phyloP scores from a whole-genome alignment of 768 basidiomycete species.

The Scleroderma bovista region DNA sequence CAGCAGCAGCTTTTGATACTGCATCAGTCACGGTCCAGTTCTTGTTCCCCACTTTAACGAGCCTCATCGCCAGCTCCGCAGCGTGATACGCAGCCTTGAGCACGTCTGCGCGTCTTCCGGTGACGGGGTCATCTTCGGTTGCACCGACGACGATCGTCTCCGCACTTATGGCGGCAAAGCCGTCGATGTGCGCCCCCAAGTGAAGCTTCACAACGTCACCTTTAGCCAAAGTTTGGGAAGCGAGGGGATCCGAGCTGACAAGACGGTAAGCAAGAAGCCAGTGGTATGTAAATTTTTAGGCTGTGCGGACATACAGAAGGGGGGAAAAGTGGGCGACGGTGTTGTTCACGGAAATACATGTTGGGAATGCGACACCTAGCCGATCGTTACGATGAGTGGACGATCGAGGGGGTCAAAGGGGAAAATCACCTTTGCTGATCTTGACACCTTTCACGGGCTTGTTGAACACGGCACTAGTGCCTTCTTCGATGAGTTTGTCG shows the following conservation, averaged over 20 bases:
- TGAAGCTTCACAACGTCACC: constrained; percentile 95
- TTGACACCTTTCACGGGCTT: constrained; percentile 86
- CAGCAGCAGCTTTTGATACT: constrained; percentile 63
- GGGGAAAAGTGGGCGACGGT: constrained; percentile 95
- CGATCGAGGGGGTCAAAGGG: neutral
- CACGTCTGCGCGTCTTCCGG: constrained; percentile 84
- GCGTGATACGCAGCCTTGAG: constrained; percentile 92
- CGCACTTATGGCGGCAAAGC: constrained; percentile 88
- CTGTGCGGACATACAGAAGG: constrained; percentile 60
- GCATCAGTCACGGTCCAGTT: constrained; percentile 94
- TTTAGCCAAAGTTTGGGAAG: constrained; percentile 64
- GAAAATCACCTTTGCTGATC: constrained; percentile 70
- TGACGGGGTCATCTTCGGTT: constrained; percentile 64
- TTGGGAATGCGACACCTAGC: constrained; percentile 90
- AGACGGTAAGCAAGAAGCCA: constrained; percentile 21
- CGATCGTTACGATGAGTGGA: constrained; percentile 5
- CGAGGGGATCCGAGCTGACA: constrained; percentile 68
- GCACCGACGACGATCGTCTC: constrained; percentile 92
- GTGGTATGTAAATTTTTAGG: constrained; percentile 3
- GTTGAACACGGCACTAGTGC: constrained; percentile 82
- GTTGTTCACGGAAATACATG: constrained; percentile 91
- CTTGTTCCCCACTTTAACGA: constrained; percentile 87
- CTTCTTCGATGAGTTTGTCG: constrained; percentile 88
- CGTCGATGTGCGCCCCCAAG: constrained; percentile 96
- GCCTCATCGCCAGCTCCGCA: constrained; percentile 87